phyloP scores from a whole-genome alignment of 1,284 basidiomycete species.

The Malassezia furfur region DNA sequence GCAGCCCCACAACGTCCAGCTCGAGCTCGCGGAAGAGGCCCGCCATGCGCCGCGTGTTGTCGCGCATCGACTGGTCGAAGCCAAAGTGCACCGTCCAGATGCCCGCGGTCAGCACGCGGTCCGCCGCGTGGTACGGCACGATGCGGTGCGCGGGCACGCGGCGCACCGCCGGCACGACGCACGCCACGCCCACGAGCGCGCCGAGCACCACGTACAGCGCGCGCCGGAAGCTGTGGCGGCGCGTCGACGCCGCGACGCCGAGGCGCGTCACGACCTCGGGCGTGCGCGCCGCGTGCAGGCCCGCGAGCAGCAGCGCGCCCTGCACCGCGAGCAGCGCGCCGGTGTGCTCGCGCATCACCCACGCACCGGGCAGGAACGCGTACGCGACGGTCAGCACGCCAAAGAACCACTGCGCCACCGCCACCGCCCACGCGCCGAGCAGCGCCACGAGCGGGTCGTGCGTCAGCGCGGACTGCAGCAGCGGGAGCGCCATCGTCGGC shows the following conservation, averaged over 20 bases:
- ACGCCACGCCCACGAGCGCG: conserved; percentile 19
- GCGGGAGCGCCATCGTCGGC: conserved; percentile 24
- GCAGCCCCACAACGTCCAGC: conserved; percentile 52
- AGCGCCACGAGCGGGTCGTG: conserved; percentile 34
- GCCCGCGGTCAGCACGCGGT: conserved; percentile 69
- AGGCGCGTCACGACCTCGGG: neutral
- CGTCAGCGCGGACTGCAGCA: conserved; percentile 26
- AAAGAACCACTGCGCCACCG: conserved; percentile 34
- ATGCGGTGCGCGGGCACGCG: conserved; percentile 54
- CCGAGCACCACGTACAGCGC: conserved; percentile 22
- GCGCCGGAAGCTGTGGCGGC: neutral
- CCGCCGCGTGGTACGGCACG: conserved; percentile 60
- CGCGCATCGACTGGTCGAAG: conserved; percentile 40
- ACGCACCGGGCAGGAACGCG: conserved; percentile 80
- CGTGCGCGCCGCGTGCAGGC: conserved; percentile 19
- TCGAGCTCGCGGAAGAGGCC: conserved; percentile 55
- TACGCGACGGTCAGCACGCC: conserved; percentile 71
- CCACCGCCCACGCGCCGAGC: conserved; percentile 29
- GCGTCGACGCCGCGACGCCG: neutral
- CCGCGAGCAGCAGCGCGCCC: conserved; percentile 17
- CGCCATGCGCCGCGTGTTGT: conserved; percentile 57
- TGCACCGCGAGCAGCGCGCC: conserved; percentile 49
- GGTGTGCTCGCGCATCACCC: conserved; percentile 68
- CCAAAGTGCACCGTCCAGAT: conserved; percentile 64
- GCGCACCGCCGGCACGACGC: conserved; percentile 49